Base-by-base conservation (phyloP, 495 filamentous ascomycete genomes). In the Neurospora pannonica region DNA sequence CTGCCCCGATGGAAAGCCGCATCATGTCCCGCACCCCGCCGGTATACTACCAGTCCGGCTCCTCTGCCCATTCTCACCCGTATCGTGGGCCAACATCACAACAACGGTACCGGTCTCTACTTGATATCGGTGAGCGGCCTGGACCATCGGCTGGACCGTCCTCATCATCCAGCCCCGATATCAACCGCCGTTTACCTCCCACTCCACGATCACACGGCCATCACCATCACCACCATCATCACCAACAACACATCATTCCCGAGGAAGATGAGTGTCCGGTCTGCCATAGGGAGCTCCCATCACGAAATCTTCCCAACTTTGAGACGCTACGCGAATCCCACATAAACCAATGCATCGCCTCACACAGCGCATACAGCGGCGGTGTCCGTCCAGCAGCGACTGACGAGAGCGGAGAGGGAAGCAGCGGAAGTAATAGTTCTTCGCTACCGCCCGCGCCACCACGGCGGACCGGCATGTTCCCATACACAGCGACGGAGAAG, bases 181-280 rank as follows among this genome's bases (percentile, higher is more conserved):
- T 76, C 39, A 74, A 79, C 77, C 75, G 73, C 76, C 76, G 78
- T 77, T 76, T 78, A 48, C 72, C 78, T 70, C 73, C 77, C 28
- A 60, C 70, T 24, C 70, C 80, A 75, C 77, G 54, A 36, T 67
- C 54, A 67, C 28, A 67, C 15, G 1, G 24, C 5, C 48, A 60
- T 9, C 48, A 15, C 1, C 48, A 54, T 3, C 21, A 67, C 28
- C 54, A 60, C n/a, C 48, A 62, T 4, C 24, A 67, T 19, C 54
- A 67, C 1, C 54, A 67, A 8, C 54, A 67, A 19, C 78, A 79
- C 37, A 80, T 83, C 38, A 84, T 93, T 9, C 83, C 87, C 21
- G 95, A 98, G 78, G 92, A 93, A 75, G 96, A 98, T 81, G 89
- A 95, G 73, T 99, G 96, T 79, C 95, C 95, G 5, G 90, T 98